Conservation (phyloP, 768 basidiomycete species). For the Kwoniella mangroviensis region DNA sequence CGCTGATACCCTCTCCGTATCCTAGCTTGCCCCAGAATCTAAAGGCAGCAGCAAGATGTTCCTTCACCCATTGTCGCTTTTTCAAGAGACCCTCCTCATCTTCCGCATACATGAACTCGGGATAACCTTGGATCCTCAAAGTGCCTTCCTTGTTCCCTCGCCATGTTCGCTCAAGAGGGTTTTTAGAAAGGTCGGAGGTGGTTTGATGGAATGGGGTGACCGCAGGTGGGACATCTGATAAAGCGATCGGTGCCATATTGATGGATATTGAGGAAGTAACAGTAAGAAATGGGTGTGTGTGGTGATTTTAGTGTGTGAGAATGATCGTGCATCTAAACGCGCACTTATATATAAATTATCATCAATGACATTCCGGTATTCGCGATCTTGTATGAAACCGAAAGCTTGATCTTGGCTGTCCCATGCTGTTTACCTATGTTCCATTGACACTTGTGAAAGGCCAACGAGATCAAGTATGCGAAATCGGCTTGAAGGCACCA, state of each 20-base stretch:
- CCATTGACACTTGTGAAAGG: too few species aligned
- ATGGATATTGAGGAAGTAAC: neutral
- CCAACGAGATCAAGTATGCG: too few species aligned
- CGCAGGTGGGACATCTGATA: constrained; percentile 3
- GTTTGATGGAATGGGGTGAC: constrained; percentile 15
- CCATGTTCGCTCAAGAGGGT: constrained; percentile 41
- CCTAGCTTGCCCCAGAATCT: constrained; percentile 43
- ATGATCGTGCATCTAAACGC: too few species aligned
- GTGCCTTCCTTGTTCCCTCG: constrained; percentile 37
- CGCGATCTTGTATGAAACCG: too few species aligned
- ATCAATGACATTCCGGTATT: too few species aligned
- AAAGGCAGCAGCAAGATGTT: constrained; percentile 40
- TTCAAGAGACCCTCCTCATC: constrained; percentile 35
- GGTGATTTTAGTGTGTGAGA: too few species aligned
- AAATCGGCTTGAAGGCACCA: too few species aligned
- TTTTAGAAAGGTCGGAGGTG: constrained; percentile 34
- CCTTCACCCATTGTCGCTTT: constrained; percentile 45
- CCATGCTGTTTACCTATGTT: too few species aligned
- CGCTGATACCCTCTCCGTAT: constrained; percentile 42
- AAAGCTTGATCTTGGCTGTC: too few species aligned
- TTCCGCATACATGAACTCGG: constrained; percentile 31
- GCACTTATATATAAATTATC: too few species aligned
- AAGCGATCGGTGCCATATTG: constrained; percentile 41
- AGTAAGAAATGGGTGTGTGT: too few species aligned
- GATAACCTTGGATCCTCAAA: constrained; percentile 30